Evolutionary conservation across 2,329 filamentous ascomycete species (phyloP), one percentile per base, ranked within the genome.

Genomic region (Colletotrichum filicis): DNA sequence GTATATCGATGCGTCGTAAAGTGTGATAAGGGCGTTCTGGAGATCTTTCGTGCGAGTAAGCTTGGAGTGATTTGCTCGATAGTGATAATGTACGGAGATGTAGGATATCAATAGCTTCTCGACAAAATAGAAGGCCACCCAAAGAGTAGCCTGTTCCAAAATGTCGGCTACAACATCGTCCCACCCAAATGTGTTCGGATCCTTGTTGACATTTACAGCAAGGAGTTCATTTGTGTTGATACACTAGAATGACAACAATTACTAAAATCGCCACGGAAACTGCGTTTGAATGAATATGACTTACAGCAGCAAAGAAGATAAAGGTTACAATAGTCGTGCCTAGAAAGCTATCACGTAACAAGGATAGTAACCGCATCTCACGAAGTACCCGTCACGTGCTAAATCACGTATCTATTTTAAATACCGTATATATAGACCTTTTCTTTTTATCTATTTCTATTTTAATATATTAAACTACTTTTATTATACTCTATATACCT

Each of bases 51-150:
- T 70, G 14, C 49, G 55, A 8, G 22, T n/a, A 42, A 73, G 53
- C 12, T 66, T 75, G 22, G 53, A 70, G 14, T 77, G 68, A 58
- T 78, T 71, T 5, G 74, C 76, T 22, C 78, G 77, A 42, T 76
- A 78, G 64, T 80, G 78, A 49, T 78, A 80, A 66, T 80, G 78
- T 35, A 80, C 76, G 11, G 77, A 76, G 61, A 79, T 74, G 66
- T 80, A 80, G 22, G 77, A 73, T 35, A 80, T 79, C n/a, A 76
- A n/a, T 3, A 79, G 62, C 68, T 80, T 80, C 64, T 79, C 78
- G 28, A 78, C 24, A 4, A 78, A 64, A 73, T 80, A 80, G 53
- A 80, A 79, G 16, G 62, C 66, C 1, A 75, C 75, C 79, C 78
- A 80, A 6, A 80, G 75, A 0, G 66, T 75, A 3, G 49, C 1